A percentile compares a stretch with the other conserved stretches of the same genome.
phyloP scores from a whole-genome alignment of 345 rosid species.

The Abelmoschus esculentus region DNA sequence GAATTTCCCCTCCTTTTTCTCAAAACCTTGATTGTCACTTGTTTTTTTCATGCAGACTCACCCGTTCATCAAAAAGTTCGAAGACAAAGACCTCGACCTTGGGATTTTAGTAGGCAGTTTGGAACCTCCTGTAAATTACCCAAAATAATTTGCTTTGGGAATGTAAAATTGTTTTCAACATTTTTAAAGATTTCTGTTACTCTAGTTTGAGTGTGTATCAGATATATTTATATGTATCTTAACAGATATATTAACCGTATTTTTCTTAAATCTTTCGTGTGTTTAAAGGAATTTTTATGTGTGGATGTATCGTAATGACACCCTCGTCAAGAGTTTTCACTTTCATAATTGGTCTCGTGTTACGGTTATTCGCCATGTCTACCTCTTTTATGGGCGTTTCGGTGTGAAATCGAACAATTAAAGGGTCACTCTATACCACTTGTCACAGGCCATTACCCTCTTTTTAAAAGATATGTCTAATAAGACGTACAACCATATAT shows the following conservation, averaged over 20 bases:
- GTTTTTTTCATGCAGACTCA: slow-evolving; percentile 46
- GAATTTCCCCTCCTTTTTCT: background rate
- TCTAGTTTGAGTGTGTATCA: background rate
- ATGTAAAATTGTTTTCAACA: background rate
- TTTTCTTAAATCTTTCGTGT: background rate
- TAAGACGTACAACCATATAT: too few species aligned
- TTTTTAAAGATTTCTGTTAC: background rate
- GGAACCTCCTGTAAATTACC: slow-evolving; percentile 85
- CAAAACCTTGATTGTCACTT: slow-evolving; percentile 8
- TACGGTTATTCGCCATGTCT: too few species aligned
- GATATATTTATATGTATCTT: background rate
- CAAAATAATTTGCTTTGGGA: slow-evolving; percentile 30
- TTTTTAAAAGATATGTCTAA: too few species aligned
- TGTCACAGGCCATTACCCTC: too few species aligned
- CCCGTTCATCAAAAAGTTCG: slow-evolving; percentile 89
- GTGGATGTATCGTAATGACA: too few species aligned
- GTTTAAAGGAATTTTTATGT: background rate
- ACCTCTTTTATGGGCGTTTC: too few species aligned
- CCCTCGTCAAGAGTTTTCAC: too few species aligned
- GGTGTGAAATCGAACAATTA: too few species aligned
- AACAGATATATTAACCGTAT: background rate
- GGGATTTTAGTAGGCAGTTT: slow-evolving; percentile 70
- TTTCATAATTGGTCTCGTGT: too few species aligned
- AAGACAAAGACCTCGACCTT: slow-evolving; percentile 85
- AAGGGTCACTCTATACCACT: too few species aligned